Evolutionary conservation across 2,329 filamentous ascomycete genomes (phyloP).

Genomic region (Sclerotinia glacialis): DNA sequence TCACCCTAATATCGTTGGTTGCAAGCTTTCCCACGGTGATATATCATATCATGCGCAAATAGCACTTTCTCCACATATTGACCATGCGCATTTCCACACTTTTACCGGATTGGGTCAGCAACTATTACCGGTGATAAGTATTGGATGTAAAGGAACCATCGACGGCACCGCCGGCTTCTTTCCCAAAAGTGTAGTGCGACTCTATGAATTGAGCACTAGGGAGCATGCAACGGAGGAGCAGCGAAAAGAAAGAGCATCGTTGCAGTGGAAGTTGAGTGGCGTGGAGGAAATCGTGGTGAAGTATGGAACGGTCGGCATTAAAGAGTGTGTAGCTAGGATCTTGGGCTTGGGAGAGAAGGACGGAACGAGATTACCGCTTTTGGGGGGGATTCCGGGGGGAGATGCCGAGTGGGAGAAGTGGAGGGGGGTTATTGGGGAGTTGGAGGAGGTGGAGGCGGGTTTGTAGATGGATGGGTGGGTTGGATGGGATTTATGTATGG

Average conservation of each 20-base stretch:
- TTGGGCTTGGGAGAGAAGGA: constrained; percentile 58
- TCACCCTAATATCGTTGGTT: constrained; percentile 66
- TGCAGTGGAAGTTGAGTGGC: constrained; percentile 60
- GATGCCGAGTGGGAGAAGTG: constrained; percentile 48
- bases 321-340: constrained; percentile 59
- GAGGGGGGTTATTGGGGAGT: constrained; percentile 41
- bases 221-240: constrained; percentile 44
- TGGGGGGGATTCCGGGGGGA: constrained; percentile 54
- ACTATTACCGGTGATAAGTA: constrained; percentile 58
- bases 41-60: constrained; percentile 63
- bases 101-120: constrained; percentile 67
- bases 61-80: constrained; percentile 56
- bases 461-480: constrained; percentile 24
- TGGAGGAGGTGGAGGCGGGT: constrained; percentile 37
- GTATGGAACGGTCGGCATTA: constrained; percentile 62
- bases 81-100: constrained; percentile 56
- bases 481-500: too few species aligned
- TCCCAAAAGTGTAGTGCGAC: constrained; percentile 57
- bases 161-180: constrained; percentile 65
- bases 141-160: constrained; percentile 63
- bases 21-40: constrained; percentile 67
- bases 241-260: constrained; percentile 49
- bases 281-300: constrained; percentile 61
- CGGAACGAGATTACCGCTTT: constrained; percentile 57
- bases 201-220: constrained; percentile 50